Evolutionary conservation across 768 basidiomycete genomes (phyloP), one percentile per base, ranked within the genome.

Genomic region (Mycena rebaudengoi): DNA sequence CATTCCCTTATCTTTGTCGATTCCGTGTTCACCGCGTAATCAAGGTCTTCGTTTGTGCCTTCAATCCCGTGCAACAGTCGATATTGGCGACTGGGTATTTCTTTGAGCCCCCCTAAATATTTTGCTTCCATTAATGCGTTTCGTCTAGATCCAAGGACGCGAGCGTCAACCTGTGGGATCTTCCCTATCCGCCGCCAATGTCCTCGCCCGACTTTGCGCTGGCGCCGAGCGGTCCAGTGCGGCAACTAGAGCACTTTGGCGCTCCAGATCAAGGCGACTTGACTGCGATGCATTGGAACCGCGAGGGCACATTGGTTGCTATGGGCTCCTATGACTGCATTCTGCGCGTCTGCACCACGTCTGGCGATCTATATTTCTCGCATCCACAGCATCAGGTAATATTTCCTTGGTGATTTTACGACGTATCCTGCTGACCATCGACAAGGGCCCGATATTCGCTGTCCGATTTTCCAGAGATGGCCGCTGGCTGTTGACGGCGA

Each of bases 11-110:
- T 32, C 23, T n/a, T 43, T 48, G n/a, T n/a, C n/a, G n/a, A 21
- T 46, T 46, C 37, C 45, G 23, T 21, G 28, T 64, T 39, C 54
- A 26, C 52, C 25, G 59, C 25, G 28, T 20, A 44, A 26, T 39
- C 20, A 59, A 94, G 92, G 91, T 95, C 7, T 95, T 94, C 57
- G 88, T 91, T 7, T 91, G 91, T 56, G 86, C 89, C 4, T 95
- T 91, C 82, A 94, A 92, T 75, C 92, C 93, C 13, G 80, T 76
- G 37, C 78, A 83, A 32, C 79, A 79, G 28, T 80, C 84, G 37
- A 70, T 88, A n/a, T 76, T 95, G 18, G 91, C 91, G 21, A 88
- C 92, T 28, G 93, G 93, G 92, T 92, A n/a, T 86, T 69, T 39
- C 51, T 49, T 32, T 60, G 11, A 21, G 53, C 44, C 35, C n/a